Evolutionary conservation across 495 filamentous ascomycete genomes (phyloP).

Genomic region (Penicillium crystallinum): DNA sequence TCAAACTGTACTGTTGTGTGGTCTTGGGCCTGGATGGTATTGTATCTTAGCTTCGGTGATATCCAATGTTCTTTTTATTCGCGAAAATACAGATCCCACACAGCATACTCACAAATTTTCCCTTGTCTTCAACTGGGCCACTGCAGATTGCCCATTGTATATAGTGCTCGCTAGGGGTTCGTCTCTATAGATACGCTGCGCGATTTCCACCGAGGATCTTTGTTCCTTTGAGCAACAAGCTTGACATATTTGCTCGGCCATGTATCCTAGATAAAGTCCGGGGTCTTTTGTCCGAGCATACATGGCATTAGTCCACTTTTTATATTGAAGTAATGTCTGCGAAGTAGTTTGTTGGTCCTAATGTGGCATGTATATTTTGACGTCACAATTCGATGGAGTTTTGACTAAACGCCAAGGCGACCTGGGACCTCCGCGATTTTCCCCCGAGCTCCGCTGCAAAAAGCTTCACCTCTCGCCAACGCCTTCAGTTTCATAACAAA

Average conservation of each 20-base stretch:
- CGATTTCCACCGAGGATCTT: too few relatives aligned
- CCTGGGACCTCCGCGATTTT: slow-evolving; percentile 21
- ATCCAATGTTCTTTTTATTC: slow-evolving; percentile 7
- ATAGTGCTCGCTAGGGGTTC: not conserved
- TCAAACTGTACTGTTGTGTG: not conserved
- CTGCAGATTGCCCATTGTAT: not conserved
- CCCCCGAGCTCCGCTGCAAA: slow-evolving; percentile 20
- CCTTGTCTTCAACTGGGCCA: not conserved
- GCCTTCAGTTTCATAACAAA: not conserved
- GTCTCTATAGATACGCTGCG: not conserved
- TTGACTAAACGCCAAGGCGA: slow-evolving; percentile 17
- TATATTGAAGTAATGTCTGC: not conserved
- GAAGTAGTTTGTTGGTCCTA: slow-evolving; percentile 4
- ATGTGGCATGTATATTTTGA: slow-evolving; percentile 14
- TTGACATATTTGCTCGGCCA: too few relatives aligned
- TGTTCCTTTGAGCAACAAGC: too few relatives aligned
- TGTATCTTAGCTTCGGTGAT: slow-evolving; percentile 23
- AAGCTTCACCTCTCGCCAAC: slow-evolving; percentile 10
- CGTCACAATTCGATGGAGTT: slow-evolving; percentile 14
- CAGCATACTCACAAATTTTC: not conserved
- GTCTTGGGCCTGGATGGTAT: not conserved
- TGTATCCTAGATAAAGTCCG: too few relatives aligned
- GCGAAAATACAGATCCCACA: not conserved
- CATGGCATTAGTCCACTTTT: not conserved
- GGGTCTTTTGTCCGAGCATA: not conserved